phyloP scores from a whole-genome alignment of 306 rosid species.

The Lithocarpus polystachyus region DNA sequence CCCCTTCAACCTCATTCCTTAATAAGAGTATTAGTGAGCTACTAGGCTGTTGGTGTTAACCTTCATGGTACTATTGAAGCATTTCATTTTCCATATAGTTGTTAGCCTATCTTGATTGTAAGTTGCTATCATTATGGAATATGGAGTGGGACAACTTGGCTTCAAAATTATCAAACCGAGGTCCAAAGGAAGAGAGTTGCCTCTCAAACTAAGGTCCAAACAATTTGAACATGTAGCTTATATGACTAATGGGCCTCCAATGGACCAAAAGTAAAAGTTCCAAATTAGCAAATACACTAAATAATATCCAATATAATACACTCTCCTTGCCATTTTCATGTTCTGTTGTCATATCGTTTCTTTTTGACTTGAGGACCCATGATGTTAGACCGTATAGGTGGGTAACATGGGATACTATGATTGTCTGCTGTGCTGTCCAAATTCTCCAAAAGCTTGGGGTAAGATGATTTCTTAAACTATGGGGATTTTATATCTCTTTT shows the following conservation, averaged over 20 bases:
- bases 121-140: too few relatives aligned
- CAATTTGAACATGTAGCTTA: too few relatives aligned
- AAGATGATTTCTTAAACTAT: neutral
- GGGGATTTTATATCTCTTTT: neutral
- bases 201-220: too few relatives aligned
- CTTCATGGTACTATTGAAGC: neutral
- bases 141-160: neutral
- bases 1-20: too few relatives aligned
- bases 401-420: neutral
- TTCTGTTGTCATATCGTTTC: neutral
- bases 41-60: too few relatives aligned
- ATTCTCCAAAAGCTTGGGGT: neutral
- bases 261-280: too few relatives aligned
- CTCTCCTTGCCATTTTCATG: neutral
- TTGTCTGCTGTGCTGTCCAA: slow-evolving; percentile 5
- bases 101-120: neutral
- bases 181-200: too few relatives aligned
- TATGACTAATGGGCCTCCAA: too few relatives aligned
- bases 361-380: neutral
- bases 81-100: neutral
- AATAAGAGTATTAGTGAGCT: too few relatives aligned
- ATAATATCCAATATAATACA: too few relatives aligned
- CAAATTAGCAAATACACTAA: too few relatives aligned
- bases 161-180: neutral
- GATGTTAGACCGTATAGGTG: neutral